These are phyloP conservation scores for Fusarium armeniacum DNA, from an alignment of 2,329 filamentous ascomycete species.

Conservation along the genomic window DNA sequence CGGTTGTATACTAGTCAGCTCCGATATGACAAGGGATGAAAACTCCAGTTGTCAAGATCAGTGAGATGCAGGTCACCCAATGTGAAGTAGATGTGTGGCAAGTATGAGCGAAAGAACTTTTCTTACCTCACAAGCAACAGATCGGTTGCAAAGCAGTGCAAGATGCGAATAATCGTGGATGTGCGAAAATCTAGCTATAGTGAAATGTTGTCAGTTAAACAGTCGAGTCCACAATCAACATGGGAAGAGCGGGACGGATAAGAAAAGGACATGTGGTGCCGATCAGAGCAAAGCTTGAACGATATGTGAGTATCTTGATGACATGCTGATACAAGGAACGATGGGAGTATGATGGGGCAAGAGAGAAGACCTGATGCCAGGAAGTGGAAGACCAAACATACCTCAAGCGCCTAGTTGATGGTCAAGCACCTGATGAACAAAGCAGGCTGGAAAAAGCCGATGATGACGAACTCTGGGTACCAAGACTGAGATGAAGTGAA, in stretches of 20 bases:
- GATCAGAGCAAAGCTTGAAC: not conserved
- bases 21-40: not conserved
- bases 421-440: constrained; percentile 51
- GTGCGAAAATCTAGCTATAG: constrained; percentile 50
- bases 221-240: not conserved
- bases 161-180: constrained; percentile 52
- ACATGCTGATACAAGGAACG: too few relatives aligned
- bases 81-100: not conserved
- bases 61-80: not conserved
- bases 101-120: not conserved
- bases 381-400: constrained; percentile 35
- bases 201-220: constrained; percentile 6
- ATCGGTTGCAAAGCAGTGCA: constrained; percentile 51
- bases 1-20: not conserved
- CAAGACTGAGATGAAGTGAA: constrained; percentile 70
- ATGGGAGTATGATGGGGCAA: not conserved
- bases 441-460: constrained; percentile 51
- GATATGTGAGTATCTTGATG: too few relatives aligned
- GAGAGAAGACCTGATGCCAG: not conserved
- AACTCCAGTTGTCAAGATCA: not conserved
- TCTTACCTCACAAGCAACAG: constrained; percentile 54
- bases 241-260: not conserved
- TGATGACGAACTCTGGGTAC: constrained; percentile 62
- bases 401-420: constrained; percentile 48
- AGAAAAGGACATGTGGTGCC: not conserved